A percentile compares a stretch with the other conserved stretches of the same genome.
These are phyloP conservation scores for Colletotrichum sp. DNA, from an alignment of 2,329 filamentous ascomycete genomes.

Conservation along the genomic window DNA sequence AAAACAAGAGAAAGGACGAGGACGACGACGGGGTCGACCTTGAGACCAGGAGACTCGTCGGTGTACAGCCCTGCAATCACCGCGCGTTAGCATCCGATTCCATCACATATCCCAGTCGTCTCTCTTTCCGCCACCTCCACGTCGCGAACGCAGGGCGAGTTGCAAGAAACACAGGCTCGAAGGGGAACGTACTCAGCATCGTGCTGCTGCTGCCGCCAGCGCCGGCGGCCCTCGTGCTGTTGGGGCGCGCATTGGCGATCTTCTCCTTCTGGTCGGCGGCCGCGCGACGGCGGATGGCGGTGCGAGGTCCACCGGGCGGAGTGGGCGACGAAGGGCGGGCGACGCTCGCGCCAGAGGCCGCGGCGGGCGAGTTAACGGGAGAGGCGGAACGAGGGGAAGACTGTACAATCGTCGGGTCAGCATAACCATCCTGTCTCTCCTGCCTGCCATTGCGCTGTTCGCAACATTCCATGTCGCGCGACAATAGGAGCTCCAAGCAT, in stretches of 20 bases:
- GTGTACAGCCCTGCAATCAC: constrained; percentile 82
- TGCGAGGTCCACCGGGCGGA: constrained; percentile 91
- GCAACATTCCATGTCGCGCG: neutral
- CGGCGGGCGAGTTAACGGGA: constrained; percentile 58
- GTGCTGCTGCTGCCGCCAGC: constrained; percentile 96
- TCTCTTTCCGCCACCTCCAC: neutral
- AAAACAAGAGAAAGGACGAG: constrained; percentile 96
- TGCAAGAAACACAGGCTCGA: neutral
- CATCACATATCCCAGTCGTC: no score
- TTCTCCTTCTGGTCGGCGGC: constrained; percentile 98
- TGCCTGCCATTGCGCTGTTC: neutral
- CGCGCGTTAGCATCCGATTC: constrained; percentile 27
- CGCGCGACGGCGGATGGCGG: constrained; percentile 91
- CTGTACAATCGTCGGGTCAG: constrained; percentile 33
- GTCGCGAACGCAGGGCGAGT: neutral
- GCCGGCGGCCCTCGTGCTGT: constrained; percentile 90
- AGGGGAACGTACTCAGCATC: constrained; percentile 82
- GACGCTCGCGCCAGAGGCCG: constrained; percentile 70
- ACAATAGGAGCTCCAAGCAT: neutral
- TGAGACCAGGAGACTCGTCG: constrained; percentile 94
- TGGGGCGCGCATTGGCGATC: constrained; percentile 89
- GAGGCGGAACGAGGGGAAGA: constrained; percentile 67
- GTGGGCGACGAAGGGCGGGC: constrained; percentile 85
- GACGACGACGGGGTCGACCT: constrained; percentile 97
- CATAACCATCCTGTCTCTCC: neutral